Conservation (phyloP, 345 rosid genomes). For the Litchi chinensis region DNA sequence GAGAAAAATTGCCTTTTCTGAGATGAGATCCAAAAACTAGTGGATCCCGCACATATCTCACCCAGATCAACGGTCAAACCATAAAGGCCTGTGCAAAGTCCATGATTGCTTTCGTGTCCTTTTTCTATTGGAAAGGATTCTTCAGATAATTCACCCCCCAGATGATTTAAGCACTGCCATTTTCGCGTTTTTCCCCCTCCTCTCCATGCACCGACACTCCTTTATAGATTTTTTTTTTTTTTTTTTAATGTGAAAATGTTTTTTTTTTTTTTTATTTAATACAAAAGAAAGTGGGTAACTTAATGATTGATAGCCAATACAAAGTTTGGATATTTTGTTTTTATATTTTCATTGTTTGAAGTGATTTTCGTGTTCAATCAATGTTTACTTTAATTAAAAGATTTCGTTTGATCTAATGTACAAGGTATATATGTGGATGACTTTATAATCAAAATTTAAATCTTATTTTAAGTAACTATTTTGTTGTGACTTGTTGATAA, state of each 20-base stretch:
- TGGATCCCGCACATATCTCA: not conserved
- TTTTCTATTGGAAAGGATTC: not conserved
- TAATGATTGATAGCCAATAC: not conserved
- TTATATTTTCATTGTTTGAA: not conserved
- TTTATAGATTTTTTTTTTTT: too few relatives aligned
- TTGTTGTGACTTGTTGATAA: too few relatives aligned
- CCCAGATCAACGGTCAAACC: not conserved
- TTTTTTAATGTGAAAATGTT: too few relatives aligned
- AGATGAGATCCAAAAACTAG: not conserved
- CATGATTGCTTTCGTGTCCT: conserved; percentile 6
- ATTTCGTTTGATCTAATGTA: not conserved
- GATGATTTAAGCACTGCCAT: not conserved
- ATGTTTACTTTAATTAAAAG: not conserved
- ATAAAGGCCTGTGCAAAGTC: not conserved
- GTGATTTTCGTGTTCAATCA: not conserved
- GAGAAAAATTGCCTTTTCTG: not conserved
- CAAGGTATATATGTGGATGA: too few relatives aligned
- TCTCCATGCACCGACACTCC: conserved; percentile 6
- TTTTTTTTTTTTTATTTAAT: too few relatives aligned
- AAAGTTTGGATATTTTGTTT: too few relatives aligned
- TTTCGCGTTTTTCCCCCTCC: not conserved
- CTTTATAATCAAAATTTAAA: too few relatives aligned
- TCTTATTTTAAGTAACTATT: too few relatives aligned
- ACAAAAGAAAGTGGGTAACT: not conserved
- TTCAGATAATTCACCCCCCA: not conserved